phyloP scores from a whole-genome alignment of 2,329 filamentous ascomycete genomes.

The Diaporthe caulivora region DNA sequence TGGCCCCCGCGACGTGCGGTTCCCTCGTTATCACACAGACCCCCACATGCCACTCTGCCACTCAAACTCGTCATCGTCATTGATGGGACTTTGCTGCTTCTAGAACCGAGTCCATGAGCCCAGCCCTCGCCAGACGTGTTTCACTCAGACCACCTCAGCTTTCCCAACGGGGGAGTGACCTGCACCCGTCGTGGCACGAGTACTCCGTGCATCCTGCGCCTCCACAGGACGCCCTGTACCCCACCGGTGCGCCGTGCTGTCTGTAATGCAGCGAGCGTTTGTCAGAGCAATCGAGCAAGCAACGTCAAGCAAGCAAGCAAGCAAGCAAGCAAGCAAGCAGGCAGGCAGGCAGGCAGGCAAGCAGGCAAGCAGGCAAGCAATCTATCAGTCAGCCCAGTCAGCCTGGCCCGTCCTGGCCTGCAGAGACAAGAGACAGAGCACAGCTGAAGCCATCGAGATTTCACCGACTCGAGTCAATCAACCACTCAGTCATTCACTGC shows the following conservation, averaged over 20 bases:
- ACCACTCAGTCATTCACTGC: slow-evolving; percentile 1
- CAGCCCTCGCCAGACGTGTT: slow-evolving; percentile 29
- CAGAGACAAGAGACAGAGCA: neutral
- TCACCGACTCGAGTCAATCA: slow-evolving; percentile 13
- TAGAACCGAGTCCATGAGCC: slow-evolving; percentile 37
- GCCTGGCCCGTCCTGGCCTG: neutral
- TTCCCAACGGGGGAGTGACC: neutral
- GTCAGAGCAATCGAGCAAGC: slow-evolving; percentile 12
- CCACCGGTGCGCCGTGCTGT: neutral
- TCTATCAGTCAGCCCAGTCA: too few species aligned
- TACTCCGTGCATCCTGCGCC: too few species aligned
- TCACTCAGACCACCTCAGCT: slow-evolving; percentile 29
- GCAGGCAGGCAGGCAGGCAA: neutral
- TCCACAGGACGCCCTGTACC: too few species aligned
- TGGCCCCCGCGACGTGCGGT: neutral
- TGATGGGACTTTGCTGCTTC: slow-evolving; percentile 35
- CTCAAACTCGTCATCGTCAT: slow-evolving; percentile 38
- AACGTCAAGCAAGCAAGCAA: neutral
- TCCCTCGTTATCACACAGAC: slow-evolving; percentile 8
- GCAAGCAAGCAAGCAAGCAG: neutral
- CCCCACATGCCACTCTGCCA: slow-evolving; percentile 4
- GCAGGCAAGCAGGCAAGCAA: neutral
- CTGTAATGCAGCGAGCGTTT: slow-evolving; percentile 21
- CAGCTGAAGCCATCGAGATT: slow-evolving; percentile 22
- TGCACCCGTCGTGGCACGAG: neutral